These are phyloP conservation scores for Plectosphaerella cucumerina DNA, from an alignment of 2,329 filamentous ascomycete genomes.

Conservation along the genomic window DNA sequence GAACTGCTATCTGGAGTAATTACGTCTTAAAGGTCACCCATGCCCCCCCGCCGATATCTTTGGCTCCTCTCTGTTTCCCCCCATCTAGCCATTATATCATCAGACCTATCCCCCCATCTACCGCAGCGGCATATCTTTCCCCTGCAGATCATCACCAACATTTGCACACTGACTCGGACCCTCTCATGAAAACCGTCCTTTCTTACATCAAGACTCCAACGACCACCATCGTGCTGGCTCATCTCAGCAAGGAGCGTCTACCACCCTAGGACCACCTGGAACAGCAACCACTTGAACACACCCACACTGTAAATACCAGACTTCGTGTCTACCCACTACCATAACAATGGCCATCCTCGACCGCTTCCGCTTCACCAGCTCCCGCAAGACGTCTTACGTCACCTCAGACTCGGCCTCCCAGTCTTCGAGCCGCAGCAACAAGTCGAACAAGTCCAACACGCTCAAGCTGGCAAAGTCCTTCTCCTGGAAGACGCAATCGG, in stretches of 20 bases:
- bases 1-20: not conserved
- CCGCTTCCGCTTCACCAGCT: slow-evolving; percentile 31
- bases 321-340: not conserved
- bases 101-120: not conserved
- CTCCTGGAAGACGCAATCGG: slow-evolving; percentile 12
- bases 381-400: slow-evolving; percentile 31
- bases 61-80: not conserved
- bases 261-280: not conserved
- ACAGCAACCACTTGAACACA: not conserved
- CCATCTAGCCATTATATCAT: not conserved
- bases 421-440: slow-evolving; percentile 19
- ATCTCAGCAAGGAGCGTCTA: not conserved
- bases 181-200: not conserved
- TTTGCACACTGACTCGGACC: not conserved
- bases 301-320: not conserved
- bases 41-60: not conserved
- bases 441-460: slow-evolving; percentile 12
- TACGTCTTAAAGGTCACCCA: not conserved
- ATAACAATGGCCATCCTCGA: slow-evolving; percentile 36
- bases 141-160: not conserved
- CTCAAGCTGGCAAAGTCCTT: slow-evolving; percentile 13
- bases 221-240: not conserved
- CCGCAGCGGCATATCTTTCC: not conserved
- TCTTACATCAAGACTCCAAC: not conserved
- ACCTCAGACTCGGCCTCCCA: slow-evolving; percentile 21